Evolutionary conservation across 495 filamentous ascomycete species (phyloP), one percentile per base, ranked within the genome.

Genomic region (Aspergillus mulundensis): DNA sequence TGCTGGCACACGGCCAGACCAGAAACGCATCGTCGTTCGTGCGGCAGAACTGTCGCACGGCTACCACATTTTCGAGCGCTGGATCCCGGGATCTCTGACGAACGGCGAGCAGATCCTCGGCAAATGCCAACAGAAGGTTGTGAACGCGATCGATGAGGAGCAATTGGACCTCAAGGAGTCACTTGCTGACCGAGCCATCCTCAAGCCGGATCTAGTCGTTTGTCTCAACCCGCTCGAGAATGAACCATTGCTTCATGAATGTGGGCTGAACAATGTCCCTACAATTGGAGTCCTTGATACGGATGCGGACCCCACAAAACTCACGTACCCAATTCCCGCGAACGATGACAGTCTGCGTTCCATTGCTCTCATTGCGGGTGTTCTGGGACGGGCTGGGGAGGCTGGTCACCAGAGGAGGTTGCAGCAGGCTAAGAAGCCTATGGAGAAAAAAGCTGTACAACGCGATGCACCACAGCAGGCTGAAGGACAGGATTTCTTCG

Each of bases 251-350:
- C 72, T 99, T 68, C 88, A 95, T 65, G 94, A 99, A 74, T 97
- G 93, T 66, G 90, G 86, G 4, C 63, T 90, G 55, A 87, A 88
- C 62, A 88, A 86, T 66, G 87, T 99, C 51, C 94, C 94, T 8
- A 99, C 95, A 0, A 91, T 99, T 64, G 94, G 91, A 18, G 77
- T 99, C 40, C 85, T 97, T 49, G 94, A 99, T 75, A 97, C 94
- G 0, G 87, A 99, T 72, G 84, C 88, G 6, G 84, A 99, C 72
- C 90, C 94, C 4, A 90, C 89, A 1, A 90, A 89, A 78, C 90
- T 97, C 28, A 99, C 94, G 7, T 99, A 99, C 70, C 89, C 90
- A 3, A 96, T 99, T 60, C 94, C 94, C 5, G 88, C 90, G 18
- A 99, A 99, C 66, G 94, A 99, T 65, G 94, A 99, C 71, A 95